A percentile compares a stretch with the other conserved stretches of the same genome.
These are phyloP conservation scores for Corylus avellana DNA, from an alignment of 306 rosid species.

Conservation along the genomic window DNA sequence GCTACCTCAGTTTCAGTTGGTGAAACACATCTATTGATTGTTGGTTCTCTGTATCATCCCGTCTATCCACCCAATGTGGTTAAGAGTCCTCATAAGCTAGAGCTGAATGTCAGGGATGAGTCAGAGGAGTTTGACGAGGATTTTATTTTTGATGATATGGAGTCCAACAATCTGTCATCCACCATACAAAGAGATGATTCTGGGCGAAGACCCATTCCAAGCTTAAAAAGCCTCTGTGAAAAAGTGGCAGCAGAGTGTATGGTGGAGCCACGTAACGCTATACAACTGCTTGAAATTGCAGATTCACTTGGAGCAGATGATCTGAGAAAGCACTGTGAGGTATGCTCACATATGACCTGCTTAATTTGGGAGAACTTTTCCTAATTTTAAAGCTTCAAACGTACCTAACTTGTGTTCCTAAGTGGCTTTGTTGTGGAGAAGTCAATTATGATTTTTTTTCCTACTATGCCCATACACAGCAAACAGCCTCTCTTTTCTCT, in stretches of 20 bases:
- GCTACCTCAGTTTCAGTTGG: conserved; percentile 90
- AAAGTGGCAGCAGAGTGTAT: conserved; percentile 79
- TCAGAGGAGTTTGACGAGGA: conserved; percentile 66
- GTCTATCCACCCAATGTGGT: conserved; percentile 42
- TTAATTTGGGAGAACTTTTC: neutral
- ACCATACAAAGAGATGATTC: conserved; percentile 36
- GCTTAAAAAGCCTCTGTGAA: conserved; percentile 86
- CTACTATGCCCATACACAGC: neutral
- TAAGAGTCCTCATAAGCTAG: conserved; percentile 43
- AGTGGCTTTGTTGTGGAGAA: too few species aligned
- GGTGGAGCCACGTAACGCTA: conserved; percentile 95
- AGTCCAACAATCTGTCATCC: conserved; percentile 36
- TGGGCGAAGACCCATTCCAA: conserved; percentile 52
- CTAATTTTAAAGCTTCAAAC: neutral
- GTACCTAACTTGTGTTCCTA: neutral
- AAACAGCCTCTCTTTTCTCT: neutral
- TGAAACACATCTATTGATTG: conserved; percentile 82
- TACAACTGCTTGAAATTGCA: conserved; percentile 85
- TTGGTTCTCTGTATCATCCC: conserved; percentile 85
- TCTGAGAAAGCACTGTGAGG: conserved; percentile 88
- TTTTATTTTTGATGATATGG: conserved; percentile 58
- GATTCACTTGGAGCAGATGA: conserved; percentile 80
- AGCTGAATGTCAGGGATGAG: conserved; percentile 42
- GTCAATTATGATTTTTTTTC: neutral
- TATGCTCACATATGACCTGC: conserved; percentile 29